Percentiles rank a stretch among this genome's conserved stretches.
These are phyloP conservation scores for Penicillium sumatraense DNA, from an alignment of 2,329 filamentous ascomycete genomes.

Conservation along the genomic window DNA sequence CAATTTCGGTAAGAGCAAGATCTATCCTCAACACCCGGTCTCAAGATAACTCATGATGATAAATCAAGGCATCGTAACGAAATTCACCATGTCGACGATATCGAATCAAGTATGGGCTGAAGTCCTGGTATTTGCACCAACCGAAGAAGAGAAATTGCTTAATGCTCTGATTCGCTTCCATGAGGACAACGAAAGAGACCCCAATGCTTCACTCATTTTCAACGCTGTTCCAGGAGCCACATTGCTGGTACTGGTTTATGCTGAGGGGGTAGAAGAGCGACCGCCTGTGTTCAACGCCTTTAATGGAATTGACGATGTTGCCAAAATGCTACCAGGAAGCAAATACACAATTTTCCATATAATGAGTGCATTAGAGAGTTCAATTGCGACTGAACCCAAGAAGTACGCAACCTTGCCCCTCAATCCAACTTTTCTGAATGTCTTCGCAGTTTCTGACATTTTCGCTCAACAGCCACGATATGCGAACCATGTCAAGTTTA, in stretches of 20 bases:
- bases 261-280: too few relatives aligned
- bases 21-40: background rate
- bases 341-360: background rate
- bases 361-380: background rate
- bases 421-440: background rate
- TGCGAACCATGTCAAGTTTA: conserved; percentile 18
- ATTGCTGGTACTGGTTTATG: too few relatives aligned
- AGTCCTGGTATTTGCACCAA: too few relatives aligned
- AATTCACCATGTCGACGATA: conserved; percentile 20
- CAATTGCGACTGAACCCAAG: background rate
- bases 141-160: too few relatives aligned
- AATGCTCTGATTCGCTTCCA: too few relatives aligned
- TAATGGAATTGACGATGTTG: too few relatives aligned
- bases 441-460: background rate
- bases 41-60: background rate
- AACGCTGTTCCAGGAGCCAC: too few relatives aligned
- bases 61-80: conserved; percentile 19
- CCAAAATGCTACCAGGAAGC: background rate
- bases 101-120: conserved; percentile 21
- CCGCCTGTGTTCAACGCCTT: too few relatives aligned
- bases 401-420: background rate
- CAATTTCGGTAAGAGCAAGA: conserved; percentile 29
- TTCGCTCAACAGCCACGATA: conserved; percentile 17
- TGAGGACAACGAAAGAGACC: too few relatives aligned
- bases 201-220: too few relatives aligned